Base-by-base conservation (phyloP, 2,329 filamentous ascomycete genomes). In the Dactylellina parvicollis region DNA sequence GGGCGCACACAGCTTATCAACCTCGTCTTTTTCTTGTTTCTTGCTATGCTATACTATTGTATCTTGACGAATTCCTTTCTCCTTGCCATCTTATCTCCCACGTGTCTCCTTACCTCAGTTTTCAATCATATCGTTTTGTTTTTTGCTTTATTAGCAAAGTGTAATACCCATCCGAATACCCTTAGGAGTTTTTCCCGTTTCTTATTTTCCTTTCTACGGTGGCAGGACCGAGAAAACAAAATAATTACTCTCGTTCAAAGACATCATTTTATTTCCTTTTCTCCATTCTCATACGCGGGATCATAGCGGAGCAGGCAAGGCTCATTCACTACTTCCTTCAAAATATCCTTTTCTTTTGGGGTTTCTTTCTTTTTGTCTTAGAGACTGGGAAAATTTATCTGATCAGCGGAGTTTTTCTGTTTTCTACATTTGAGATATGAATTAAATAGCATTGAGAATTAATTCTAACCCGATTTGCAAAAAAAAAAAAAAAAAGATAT, bases 161-260 rank as follows among this genome's bases (percentile, higher is more conserved):
- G 67, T 73, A 65, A 73, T 73, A 73, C 67, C 67, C 67, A 73
- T 72, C 32, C 60, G 59, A 73, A 73, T 73, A 73, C 67, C 67
- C 67, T 73, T 54, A 57, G 67, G 59, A 65, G 59, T 73, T 65
- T 61, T 54, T 36, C 56, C 47, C 26, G 16, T 62, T 56, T 24
- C 18, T 28, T 26, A 18, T 73, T 72, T 65, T 36, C 30, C 49
- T 60, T 46, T 47, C 38, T 49, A 42, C 40, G 52, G 52, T 56
- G 52, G 52, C 44, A 52, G 42, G 32, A 20, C 38, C 47, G 38
- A 26, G 52, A 57, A 72, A 64, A 65, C 32, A 65, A 66, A 73
- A 65, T 66, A 73, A 73, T 73, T 34, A 73, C 67, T 50, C 49
- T 73, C 67, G 54, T 66, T 73, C 54, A 18, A 34, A 52, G 46